Evolutionary conservation across 257 asterid genomes (phyloP).

Genomic region (Solanum appendiculatum): DNA sequence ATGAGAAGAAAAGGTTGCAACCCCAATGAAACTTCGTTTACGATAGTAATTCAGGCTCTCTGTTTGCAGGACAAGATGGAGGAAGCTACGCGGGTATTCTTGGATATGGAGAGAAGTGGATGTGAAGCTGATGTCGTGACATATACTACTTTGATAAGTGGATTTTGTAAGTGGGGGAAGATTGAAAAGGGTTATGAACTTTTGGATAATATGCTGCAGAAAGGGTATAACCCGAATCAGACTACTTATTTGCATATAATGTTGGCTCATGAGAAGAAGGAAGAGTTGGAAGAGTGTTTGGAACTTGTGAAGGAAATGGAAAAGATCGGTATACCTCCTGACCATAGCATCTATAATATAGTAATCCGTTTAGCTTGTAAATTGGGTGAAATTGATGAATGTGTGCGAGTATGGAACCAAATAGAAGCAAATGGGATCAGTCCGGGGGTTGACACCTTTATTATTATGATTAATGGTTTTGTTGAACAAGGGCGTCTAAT

Average conservation of each 20-base stretch:
- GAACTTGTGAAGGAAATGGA: conserved; percentile 68
- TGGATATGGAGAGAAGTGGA: conserved; percentile 62
- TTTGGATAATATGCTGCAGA: conserved; percentile 54
- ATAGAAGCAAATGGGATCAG: conserved; percentile 55
- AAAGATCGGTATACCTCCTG: conserved; percentile 52
- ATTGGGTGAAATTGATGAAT: conserved; percentile 64
- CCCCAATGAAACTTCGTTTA: conserved; percentile 72
- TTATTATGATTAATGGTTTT: conserved; percentile 59
- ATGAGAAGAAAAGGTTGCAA: conserved; percentile 58
- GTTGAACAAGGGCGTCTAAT: conserved; percentile 46
- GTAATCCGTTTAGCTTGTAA: conserved; percentile 64
- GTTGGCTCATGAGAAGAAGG: conserved; percentile 87
- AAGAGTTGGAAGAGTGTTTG: conserved; percentile 68
- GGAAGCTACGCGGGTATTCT: conserved; percentile 56
- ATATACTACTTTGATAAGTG: conserved; percentile 74
- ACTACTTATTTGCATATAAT: conserved; percentile 67
- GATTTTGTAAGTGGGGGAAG: conserved; percentile 82
- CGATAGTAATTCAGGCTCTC: conserved; percentile 73
- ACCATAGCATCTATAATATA: conserved; percentile 44
- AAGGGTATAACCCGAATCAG: conserved; percentile 55
- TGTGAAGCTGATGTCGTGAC: conserved; percentile 72
- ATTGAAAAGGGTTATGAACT: conserved; percentile 53
- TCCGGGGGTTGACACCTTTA: conserved; percentile 71
- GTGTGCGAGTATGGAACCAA: conserved; percentile 43
- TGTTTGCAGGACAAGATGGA: conserved; percentile 70